A percentile compares a stretch with the other conserved stretches of the same genome.
Conservation (phyloP, 306 rosid species). For the Adenanthera pavonina region DNA sequence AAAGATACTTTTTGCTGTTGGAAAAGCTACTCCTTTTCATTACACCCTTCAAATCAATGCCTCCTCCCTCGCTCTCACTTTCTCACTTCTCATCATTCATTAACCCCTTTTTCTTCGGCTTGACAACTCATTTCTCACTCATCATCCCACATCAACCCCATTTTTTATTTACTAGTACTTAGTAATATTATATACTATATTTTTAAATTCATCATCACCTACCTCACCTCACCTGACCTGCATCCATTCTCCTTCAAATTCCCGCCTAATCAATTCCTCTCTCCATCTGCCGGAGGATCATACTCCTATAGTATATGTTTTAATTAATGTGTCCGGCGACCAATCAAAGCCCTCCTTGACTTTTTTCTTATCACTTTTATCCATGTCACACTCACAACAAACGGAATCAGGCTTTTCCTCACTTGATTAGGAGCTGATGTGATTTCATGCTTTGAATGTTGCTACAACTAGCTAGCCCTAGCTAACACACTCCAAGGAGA, state of each 20-base stretch:
- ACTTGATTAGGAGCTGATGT: neutral
- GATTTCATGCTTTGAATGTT: constrained; percentile 5
- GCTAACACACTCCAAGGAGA: neutral
- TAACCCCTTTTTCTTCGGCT: constrained; percentile 21
- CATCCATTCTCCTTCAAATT: neutral
- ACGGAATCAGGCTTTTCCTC: neutral
- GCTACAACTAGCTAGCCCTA: constrained; percentile 7
- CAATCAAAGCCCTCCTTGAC: constrained; percentile 13
- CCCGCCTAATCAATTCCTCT: neutral
- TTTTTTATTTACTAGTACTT: too few relatives aligned
- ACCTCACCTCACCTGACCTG: neutral
- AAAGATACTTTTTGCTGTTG: constrained; percentile 40
- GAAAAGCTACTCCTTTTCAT: constrained; percentile 45
- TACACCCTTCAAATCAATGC: constrained; percentile 40
- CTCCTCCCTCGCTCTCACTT: constrained; percentile 36
- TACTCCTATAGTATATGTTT: too few relatives aligned
- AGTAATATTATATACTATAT: too few relatives aligned
- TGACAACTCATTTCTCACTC: constrained; percentile 35
- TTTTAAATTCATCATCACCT: too few relatives aligned
- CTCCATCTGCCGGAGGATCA: too few relatives aligned
- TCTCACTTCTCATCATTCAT: constrained; percentile 47
- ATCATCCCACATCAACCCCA: too few relatives aligned
- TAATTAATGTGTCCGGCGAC: neutral
- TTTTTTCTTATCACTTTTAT: neutral
- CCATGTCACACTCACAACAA: constrained; percentile 12